Base-by-base conservation (phyloP, 495 filamentous ascomycete species). In the Astrothelium macrocarpum region DNA sequence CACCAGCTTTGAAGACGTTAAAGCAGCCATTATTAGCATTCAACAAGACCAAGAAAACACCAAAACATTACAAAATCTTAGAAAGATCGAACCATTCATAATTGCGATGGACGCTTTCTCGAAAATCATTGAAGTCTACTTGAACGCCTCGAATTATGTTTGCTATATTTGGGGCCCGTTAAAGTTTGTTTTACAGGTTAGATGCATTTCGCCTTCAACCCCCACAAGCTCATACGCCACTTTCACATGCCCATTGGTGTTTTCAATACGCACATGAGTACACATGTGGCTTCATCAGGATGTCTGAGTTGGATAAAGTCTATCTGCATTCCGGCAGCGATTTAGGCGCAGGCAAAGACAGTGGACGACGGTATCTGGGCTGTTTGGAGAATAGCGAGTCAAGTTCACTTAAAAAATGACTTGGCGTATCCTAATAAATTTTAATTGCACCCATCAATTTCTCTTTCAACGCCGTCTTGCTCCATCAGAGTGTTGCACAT, bases 81-180 rank as follows among this genome's bases (percentile, higher is more conserved):
- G 36, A 1, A 56, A 60, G 32, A 34, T 68, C 0, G 29, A 46
- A 26, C 46, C 53, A 0, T 69, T 60, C 49, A 65, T 69, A n/a
- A 59, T 64, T 31, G 67, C 61, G 7, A 64, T 69, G 65, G 49
- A 67, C 2, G 23, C 60, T 20, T 64, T 66, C 49, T 62, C 49
- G n/a, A 62, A 63, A 49, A 45, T 67, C 0, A 56, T 67, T 25
- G 59, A 64, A 28, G 65, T 67, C 11, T 67, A 59, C 36, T 28
- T 64, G 9, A 66, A 66, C 32, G 59, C 59, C 7, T 59, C 64
- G 11, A n/a, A 46, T 16, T 63, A 34, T 28, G 46, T 67, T 32
- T 65, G 59, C 7, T 69, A 64, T 58, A 60, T 69, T 23, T 69
- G 64, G 67, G 67, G 67, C 32, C 67, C 67, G 16, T 34, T 66